Evolutionary conservation across 768 basidiomycete species (phyloP), one percentile per base, ranked within the genome.

Genomic region (Tricholoma bakamatsutake): DNA sequence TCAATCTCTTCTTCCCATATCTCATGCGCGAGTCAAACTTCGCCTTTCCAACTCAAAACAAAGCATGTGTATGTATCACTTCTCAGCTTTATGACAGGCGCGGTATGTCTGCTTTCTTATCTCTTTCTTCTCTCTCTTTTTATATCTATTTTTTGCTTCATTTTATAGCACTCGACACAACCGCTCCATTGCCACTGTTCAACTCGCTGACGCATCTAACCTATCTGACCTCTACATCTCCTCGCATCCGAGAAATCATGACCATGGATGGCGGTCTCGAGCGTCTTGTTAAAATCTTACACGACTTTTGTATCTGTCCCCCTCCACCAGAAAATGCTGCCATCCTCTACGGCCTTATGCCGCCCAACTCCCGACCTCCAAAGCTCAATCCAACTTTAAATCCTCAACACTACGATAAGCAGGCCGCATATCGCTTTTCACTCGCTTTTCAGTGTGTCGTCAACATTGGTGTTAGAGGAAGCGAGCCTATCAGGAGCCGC

Each of bases 231-330:
- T 93, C 93, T 1, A 98, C 97, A 5, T 97, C 95, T 0, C 95
- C 97, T 1, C 85, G 94, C 53, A 98, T 99, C 73, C 87, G 96
- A 56, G 97, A 99, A 73, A 98, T 97, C 63, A 90, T 99, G 82
- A 96, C 94, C 28, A 87, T 90, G 81, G 96, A 98, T 66, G 97
- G 97, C 47, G 97, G 97, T 1, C 84, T 99, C 15, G 97, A 99
- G 67, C 87, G 96, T 12, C 86, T 99, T 30, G 90, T 98, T 12
- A 83, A 90, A 55, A 92, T 99, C 59, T 78, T 96, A 9, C 89
- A 89, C 64, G 90, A 94, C 59, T 92, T 91, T 63, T 93, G 92
- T 69, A 71, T 91, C 21, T 84, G 80, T 59, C 90, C 91, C 1
- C 89, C 91, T 1, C 87, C 87, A 0, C 89, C 88, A 42, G 88